phyloP scores from a whole-genome alignment of 73 alveolate genomes.

The Paramecium sonneborni region DNA sequence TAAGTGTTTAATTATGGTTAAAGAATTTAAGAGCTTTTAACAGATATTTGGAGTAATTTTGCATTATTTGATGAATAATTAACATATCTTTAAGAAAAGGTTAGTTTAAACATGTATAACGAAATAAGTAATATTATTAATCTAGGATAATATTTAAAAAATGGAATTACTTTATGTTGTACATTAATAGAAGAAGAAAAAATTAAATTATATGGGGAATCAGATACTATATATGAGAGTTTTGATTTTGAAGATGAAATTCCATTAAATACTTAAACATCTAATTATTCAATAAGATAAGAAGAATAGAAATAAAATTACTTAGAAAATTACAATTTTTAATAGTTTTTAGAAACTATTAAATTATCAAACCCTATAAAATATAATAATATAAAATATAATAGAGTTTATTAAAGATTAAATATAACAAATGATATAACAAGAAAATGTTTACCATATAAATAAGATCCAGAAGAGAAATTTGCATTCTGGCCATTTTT shows the following conservation, averaged over 20 bases:
- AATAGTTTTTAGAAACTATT: background rate
- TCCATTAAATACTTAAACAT: background rate
- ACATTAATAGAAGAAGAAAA: conserved; percentile 40
- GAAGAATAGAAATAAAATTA: conserved; percentile 9
- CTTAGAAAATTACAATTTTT: background rate
- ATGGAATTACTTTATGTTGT: background rate
- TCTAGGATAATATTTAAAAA: background rate
- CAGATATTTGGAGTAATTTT: conserved; percentile 30
- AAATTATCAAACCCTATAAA: background rate
- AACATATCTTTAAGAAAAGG: conserved; percentile 8
- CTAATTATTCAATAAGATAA: background rate
- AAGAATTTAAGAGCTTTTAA: conserved; percentile 42
- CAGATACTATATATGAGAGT: conserved; percentile 23
- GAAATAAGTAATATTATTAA: background rate
- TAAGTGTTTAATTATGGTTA: conserved; percentile 13
- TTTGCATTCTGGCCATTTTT: background rate
- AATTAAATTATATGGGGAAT: conserved; percentile 5
- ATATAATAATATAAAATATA: background rate
- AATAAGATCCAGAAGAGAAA: conserved; percentile 18
- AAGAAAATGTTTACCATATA: background rate
- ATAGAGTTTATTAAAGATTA: background rate
- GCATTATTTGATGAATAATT: conserved; percentile 57
- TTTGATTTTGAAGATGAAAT: conserved; percentile 14
- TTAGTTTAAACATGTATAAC: background rate
- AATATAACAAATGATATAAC: background rate